Evolutionary conservation across 1,284 basidiomycete species (phyloP), one percentile per base, ranked within the genome.

Genomic region (Coniophora puteana): DNA sequence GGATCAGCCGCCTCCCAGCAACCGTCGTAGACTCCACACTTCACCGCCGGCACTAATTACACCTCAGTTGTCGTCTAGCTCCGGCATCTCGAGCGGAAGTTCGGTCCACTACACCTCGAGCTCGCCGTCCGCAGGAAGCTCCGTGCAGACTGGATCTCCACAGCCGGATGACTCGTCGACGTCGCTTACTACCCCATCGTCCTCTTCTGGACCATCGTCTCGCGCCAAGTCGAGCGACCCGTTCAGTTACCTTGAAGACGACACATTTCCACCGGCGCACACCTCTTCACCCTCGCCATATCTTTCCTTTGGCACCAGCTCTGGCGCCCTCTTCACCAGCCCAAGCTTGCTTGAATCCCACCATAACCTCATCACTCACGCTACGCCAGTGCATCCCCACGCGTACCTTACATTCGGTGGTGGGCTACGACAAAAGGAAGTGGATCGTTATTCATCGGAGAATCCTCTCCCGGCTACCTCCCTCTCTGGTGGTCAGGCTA

Each of bases 351-450:
- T 68, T 18, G 49, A 63, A 17, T 62, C 64, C n/a, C 52, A 58
- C 8, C 60, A 65, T 30, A 65, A 61, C 41, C 55, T 68, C 43
- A 60, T 65, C 17, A 62, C 67, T 2, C 71, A 71, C 24, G 66
- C 72, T 6, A 68, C 69, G 46, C 76, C 86, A 24, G 67, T 83
- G 22, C 71, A 89, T 51, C 59, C 78, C 3, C 74, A 84, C 50
- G 86, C 81, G 23, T 86, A 80, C 52, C 80, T 92, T 12, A 85
- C 89, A 0, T 89, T 93, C 51, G 89, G 89, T 14, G 82, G 89
- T 3, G 90, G 90, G 2, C 80, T 81, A 65, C 69, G 76, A 26
- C 87, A 91, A 61, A 90, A 90, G 57, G 81, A 90, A 44, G 69
- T 93, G 31, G 90, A 93, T 54, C 68, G 71, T n/a, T 85, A 72